Evolutionary conservation across 2,329 filamentous ascomycete species (phyloP), one percentile per base, ranked within the genome.

Genomic region (Achaetomium macrosporum): DNA sequence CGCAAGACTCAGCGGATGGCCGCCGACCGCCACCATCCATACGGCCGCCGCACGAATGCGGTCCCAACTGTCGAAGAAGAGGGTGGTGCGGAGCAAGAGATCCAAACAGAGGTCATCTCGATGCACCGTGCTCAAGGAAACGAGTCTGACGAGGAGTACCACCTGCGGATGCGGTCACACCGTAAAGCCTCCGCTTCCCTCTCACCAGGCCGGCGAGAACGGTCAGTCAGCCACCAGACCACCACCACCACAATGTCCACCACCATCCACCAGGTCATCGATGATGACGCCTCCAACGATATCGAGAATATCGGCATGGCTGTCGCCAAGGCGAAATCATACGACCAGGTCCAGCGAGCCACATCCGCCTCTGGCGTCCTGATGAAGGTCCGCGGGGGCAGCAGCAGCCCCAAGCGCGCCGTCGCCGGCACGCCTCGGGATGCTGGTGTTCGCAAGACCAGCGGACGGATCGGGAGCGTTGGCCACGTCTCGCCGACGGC

Each of bases 101-200:
- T 50, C 13, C 78, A 84, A 54, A 79, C 79, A 0, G 85, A 88
- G 65, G 69, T 82, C 53, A 72, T 83, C 47, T 74, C 77, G 40
- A 77, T 80, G 42, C 77, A 86, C 61, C 83, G 82, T 33, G 84
- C 82, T 13, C 77, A 78, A 16, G 79, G 77, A 41, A 74, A 74
- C 43, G 88, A 93, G 66, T 87, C 85, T 17, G 90, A 96, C 56
- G 89, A 95, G 64, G 90, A 96, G 66, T 81, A 82, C 63, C 86
- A 90, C 64, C 72, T 95, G 42, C 85, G 90, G 46, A 83, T 89
- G 76, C 80, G 80, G 59, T 81, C 82, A 53, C 82, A 76, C 63
- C 85, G 78, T 62, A 88, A 84, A 72, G 73, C 50, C 37, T 86
- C 79, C 17, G 81, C 79, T 59, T 86, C 78, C 60, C 85, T 79